Base-by-base conservation (phyloP, 2,329 filamentous ascomycete species). In the Tolypocladium inflatum region DNA sequence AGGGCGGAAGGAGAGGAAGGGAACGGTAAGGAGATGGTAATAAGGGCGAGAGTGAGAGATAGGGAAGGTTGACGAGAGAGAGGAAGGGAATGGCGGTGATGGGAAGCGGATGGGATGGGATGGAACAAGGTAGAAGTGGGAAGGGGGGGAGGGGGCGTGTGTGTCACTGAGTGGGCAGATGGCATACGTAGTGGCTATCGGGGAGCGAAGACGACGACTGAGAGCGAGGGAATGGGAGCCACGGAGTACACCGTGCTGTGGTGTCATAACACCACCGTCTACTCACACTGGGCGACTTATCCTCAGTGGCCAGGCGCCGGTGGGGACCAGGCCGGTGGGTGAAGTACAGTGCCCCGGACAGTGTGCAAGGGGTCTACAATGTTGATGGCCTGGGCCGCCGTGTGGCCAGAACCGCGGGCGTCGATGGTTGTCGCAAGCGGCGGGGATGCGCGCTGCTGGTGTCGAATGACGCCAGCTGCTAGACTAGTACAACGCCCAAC, bases 61-160 rank as follows among this genome's bases (percentile, higher is more conserved):
- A 63, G 60, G 56, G 43, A 56, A 57, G 55, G 54, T 52, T 39
- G 55, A 59, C 58, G 60, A 60, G 60, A 67, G 60, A 59, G 61
- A 66, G 56, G 57, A 63, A 65, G 64, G 65, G 65, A 70, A 68
- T 65, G 66, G 68, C 70, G 70, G 69, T 70, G 70, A 71, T 72
- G 67, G 53, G 64, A 68, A 67, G 65, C 57, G 63, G 60, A 65
- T 68, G 64, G 69, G 66, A 65, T 66, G 62, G 62, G 63, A 69
- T 71, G 66, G 70, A 71, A 66, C 61, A 63, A 63, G 62, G 65
- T 70, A 62, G 69, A 71, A 67, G 63, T 60, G 63, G 65, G 63
- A 67, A 65, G 60, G 60, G 59, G 59, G 56, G 63, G 59, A 61
- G 58, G 63, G 61, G 58, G 64, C 60, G 62, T 62, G 64, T 66